Evolutionary conservation across 106 monocot species (phyloP).

Genomic region (Platanthera zijinensis): DNA sequence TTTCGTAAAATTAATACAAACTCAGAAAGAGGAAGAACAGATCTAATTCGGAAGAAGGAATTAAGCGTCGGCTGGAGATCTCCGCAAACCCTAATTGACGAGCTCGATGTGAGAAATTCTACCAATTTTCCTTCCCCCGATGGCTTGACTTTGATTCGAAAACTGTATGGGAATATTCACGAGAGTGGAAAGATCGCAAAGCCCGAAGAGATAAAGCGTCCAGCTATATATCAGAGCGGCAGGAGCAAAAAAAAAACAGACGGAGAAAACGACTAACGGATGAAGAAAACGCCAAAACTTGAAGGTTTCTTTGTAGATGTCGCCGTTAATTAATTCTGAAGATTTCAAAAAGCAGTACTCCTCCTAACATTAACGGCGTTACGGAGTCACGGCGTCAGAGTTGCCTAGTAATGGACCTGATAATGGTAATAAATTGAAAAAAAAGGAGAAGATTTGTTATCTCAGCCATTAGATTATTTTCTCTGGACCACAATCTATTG

Average conservation of each 20-base stretch:
- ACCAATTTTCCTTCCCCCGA: not conserved
- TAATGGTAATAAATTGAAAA: too few species aligned
- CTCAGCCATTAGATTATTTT: too few species aligned
- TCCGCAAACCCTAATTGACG: not conserved
- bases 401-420: too few species aligned
- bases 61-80: not conserved
- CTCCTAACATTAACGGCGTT: too few species aligned
- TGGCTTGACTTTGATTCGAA: not conserved
- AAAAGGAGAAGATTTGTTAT: too few species aligned
- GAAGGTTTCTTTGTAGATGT: not conserved
- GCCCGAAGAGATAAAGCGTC: not conserved
- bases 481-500: too few species aligned
- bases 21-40: not conserved
- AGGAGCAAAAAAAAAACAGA: not conserved
- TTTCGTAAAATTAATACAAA: not conserved
- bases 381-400: too few species aligned
- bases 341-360: too few species aligned
- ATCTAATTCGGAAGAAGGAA: not conserved
- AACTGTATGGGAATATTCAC: not conserved
- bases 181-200: not conserved
- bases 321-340: too few species aligned
- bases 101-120: not conserved
- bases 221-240: not conserved
- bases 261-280: not conserved
- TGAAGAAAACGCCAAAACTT: not conserved